Conservation (phyloP, 768 basidiomycete species). For the Suillus decipiens region DNA sequence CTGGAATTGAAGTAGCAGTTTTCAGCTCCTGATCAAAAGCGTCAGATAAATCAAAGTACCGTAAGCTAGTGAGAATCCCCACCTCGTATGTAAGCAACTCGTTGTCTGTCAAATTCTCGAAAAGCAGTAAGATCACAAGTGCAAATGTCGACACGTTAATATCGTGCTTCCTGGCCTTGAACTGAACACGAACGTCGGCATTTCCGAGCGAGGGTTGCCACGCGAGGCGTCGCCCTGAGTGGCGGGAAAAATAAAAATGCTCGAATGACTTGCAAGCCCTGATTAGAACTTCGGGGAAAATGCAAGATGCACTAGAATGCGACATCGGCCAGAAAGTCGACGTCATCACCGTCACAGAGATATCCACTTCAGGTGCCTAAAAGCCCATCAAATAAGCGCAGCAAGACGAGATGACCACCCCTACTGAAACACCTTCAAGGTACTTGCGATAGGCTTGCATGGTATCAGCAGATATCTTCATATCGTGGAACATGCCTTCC, state of each 20-base stretch:
- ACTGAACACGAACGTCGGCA: slow-evolving; percentile 83
- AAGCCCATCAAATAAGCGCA: slow-evolving; percentile 15
- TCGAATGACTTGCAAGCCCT: slow-evolving; percentile 78
- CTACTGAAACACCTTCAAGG: slow-evolving; percentile 61
- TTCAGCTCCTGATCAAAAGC: slow-evolving; percentile 73
- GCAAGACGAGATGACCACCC: slow-evolving; percentile 22
- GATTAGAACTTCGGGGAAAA: slow-evolving; percentile 63
- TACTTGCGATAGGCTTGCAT: slow-evolving; percentile 71
- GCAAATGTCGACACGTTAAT: slow-evolving; percentile 91
- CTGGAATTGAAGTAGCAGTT: slow-evolving; percentile 69
- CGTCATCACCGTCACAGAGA: slow-evolving; percentile 92
- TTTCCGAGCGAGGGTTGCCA: slow-evolving; percentile 92
- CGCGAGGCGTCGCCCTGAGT: slow-evolving; percentile 86
- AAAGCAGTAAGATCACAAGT: slow-evolving; percentile 83
- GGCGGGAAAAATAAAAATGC: slow-evolving; percentile 84
- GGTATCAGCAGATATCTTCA: slow-evolving; percentile 84
- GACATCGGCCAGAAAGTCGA: slow-evolving; percentile 96
- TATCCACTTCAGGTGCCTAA: slow-evolving; percentile 75
- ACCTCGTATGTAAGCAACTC: slow-evolving; percentile 81
- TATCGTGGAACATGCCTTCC: slow-evolving; percentile 99
- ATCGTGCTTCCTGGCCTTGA: slow-evolving; percentile 82
- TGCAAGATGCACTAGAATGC: slow-evolving; percentile 62
- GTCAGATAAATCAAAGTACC: not conserved
- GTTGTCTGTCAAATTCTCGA: slow-evolving; percentile 68
- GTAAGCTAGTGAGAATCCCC: slow-evolving; percentile 22